These are phyloP conservation scores for Saccharomycopsis sp. DNA, from an alignment of 805 yeast genomes.

Conservation along the genomic window DNA sequence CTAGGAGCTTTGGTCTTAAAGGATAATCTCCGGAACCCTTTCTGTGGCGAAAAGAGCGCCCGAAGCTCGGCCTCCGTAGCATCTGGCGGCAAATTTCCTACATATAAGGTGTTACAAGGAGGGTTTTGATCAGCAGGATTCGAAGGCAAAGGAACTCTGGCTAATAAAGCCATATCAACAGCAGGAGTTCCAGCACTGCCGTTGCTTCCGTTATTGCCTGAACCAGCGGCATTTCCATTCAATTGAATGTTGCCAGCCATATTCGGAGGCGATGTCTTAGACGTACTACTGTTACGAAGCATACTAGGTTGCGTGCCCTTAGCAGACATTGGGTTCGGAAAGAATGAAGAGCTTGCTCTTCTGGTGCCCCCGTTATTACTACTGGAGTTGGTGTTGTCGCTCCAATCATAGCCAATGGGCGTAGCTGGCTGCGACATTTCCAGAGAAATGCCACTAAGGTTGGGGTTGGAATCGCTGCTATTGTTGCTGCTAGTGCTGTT, in stretches of 20 bases:
- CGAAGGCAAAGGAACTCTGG: slow-evolving; percentile 85
- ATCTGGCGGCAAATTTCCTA: slow-evolving; percentile 95
- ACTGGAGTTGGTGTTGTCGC: slow-evolving; percentile 36
- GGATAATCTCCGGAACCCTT: slow-evolving; percentile 87
- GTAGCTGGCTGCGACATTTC: slow-evolving; percentile 19
- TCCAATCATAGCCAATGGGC: slow-evolving; percentile 29
- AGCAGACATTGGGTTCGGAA: slow-evolving; percentile 20
- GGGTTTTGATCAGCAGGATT: slow-evolving; percentile 99
- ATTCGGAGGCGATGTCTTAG: slow-evolving; percentile 28
- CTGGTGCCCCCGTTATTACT: slow-evolving; percentile 28
- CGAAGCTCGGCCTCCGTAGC: slow-evolving; percentile 91
- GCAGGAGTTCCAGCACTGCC: slow-evolving; percentile 17
- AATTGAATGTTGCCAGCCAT: slow-evolving; percentile 31
- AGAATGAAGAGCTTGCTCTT: slow-evolving; percentile 27
- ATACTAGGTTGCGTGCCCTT: neutral
- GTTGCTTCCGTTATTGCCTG: slow-evolving; percentile 29
- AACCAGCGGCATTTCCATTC: slow-evolving; percentile 16
- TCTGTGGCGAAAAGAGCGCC: slow-evolving; percentile 77
- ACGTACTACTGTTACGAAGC: neutral
- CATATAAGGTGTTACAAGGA: slow-evolving; percentile 95
- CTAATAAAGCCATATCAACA: slow-evolving; percentile 62
- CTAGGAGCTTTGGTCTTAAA: slow-evolving; percentile 68
- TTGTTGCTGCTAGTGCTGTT: slow-evolving; percentile 1
- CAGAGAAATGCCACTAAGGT: slow-evolving; percentile 28
- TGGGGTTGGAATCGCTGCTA: slow-evolving; percentile 30